A percentile compares a stretch with the other conserved stretches of the same genome.
Conservation (phyloP, 352 stramenopile genomes). For the Globisporangium abappressorium region DNA sequence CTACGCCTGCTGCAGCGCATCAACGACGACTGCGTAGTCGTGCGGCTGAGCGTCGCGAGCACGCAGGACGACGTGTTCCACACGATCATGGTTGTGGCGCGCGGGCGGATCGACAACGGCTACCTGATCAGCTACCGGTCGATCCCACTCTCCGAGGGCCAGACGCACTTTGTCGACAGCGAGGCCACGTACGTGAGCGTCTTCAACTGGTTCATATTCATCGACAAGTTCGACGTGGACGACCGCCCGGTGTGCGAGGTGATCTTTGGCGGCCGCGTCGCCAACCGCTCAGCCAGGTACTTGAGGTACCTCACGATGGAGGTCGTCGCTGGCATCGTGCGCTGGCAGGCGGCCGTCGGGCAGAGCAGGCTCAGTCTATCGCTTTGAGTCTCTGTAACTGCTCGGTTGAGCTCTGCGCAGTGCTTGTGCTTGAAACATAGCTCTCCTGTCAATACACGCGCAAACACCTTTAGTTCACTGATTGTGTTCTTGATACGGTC, state of each 20-base stretch:
- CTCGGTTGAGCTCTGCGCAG: neutral
- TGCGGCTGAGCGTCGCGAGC: neutral
- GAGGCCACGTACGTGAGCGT: neutral
- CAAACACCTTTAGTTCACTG: neutral
- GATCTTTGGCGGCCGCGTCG: neutral
- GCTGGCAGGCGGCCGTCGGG: neutral
- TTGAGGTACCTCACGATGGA: neutral
- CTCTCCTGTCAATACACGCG: neutral
- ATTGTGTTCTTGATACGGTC: too few relatives aligned
- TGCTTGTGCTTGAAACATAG: too few relatives aligned
- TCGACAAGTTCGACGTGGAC: neutral
- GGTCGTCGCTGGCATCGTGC: neutral
- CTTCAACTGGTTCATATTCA: slow-evolving; percentile 1
- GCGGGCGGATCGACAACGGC: neutral
- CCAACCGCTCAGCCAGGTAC: neutral
- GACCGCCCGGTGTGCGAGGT: neutral
- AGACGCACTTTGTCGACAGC: neutral
- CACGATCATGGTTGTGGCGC: neutral
- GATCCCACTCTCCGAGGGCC: neutral
- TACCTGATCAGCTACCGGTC: neutral
- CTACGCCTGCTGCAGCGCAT: neutral
- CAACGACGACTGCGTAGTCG: neutral
- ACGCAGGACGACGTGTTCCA: neutral
- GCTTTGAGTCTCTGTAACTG: neutral
- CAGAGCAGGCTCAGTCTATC: neutral